Evolutionary conservation across 2,329 filamentous ascomycete genomes (phyloP), one percentile per base, ranked within the genome.

Genomic region (Myriangium duriaei): DNA sequence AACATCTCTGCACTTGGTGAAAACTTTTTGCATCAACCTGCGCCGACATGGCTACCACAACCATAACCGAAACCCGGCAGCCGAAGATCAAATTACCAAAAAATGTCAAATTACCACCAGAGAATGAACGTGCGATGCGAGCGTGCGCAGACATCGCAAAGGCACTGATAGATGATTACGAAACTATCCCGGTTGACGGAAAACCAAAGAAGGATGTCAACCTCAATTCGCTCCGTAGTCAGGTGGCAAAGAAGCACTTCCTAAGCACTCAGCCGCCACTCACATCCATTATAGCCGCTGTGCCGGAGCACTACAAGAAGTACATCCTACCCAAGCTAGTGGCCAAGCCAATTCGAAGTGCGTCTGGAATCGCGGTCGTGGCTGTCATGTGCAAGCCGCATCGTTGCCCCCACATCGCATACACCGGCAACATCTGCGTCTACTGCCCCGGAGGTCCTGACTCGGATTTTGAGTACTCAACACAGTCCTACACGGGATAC

Each of bases 301-400:
- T 98, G 24, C 92, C 92, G n/a, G 91, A 98, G 58, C 87, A 96
- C 59, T 95, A 96, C 66, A 98, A 96, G 69, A 98, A 96, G 65
- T 96, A 96, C 54, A 95, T 98, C 44, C 64, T 96, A 45, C 91
- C 87, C 13, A 94, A 94, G 63, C 68, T 98, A 45, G 86, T 98
- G 50, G 91, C 92, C 16, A 98, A 98, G 62, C 91, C 91, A 2
- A 96, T 98, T 43, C 73, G 83, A 51, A 95, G 88, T 11, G 93
- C 88, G 0, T 95, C 87, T 37, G 91, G 91, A 41, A 98, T 98
- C 51, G 91, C 91, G 2, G 91, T 98, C 6, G 91, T 98, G 32
- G 91, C 92, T 30, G 92, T 98, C 49, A 98, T 98, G 91, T 96
- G 91, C 72, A 98, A 98, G 61, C 91, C 91, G 15, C 91, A 98